phyloP scores from a whole-genome alignment of 139 green algal genomes.

The Zygnema circumcarinatum region DNA sequence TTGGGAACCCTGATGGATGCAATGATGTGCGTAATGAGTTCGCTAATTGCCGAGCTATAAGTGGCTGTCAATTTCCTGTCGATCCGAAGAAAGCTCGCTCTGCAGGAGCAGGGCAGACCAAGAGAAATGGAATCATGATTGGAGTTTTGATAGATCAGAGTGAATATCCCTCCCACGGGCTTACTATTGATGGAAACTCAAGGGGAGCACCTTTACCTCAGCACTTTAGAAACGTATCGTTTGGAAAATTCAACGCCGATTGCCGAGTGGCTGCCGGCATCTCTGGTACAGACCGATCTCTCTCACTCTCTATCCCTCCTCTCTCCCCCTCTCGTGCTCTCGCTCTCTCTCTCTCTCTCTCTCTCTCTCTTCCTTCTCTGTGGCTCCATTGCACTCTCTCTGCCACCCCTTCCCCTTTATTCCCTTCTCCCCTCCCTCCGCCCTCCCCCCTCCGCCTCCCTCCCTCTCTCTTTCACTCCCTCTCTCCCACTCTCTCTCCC shows the following conservation, averaged over 20 bases:
- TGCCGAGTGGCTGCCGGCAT: constrained; percentile 25
- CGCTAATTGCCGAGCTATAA: constrained; percentile 20
- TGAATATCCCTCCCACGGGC: constrained; percentile 30
- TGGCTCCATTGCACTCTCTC: neutral
- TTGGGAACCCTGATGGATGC: constrained; percentile 33
- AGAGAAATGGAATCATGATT: neutral
- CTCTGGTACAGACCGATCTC: too few species aligned
- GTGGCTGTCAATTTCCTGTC: neutral
- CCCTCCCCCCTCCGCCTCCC: neutral
- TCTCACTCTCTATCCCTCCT: too few species aligned
- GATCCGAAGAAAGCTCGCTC: constrained; percentile 13
- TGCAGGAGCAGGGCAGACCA: neutral
- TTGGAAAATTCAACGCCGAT: constrained; percentile 15
- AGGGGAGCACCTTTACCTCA: constrained; percentile 7
- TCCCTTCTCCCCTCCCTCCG: neutral
- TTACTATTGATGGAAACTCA: neutral
- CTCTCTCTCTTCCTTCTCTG: neutral
- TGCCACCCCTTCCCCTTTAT: neutral
- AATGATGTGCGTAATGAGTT: constrained; percentile 16
- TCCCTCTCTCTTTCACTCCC: constrained; percentile 2
- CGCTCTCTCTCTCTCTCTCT: neutral
- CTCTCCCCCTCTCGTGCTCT: neutral
- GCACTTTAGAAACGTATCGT: constrained; percentile 27
- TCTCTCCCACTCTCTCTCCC: neutral
- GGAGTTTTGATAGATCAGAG: constrained; percentile 44